phyloP scores from a whole-genome alignment of 495 filamentous ascomycete species.

The Chlorociboria aeruginascens region DNA sequence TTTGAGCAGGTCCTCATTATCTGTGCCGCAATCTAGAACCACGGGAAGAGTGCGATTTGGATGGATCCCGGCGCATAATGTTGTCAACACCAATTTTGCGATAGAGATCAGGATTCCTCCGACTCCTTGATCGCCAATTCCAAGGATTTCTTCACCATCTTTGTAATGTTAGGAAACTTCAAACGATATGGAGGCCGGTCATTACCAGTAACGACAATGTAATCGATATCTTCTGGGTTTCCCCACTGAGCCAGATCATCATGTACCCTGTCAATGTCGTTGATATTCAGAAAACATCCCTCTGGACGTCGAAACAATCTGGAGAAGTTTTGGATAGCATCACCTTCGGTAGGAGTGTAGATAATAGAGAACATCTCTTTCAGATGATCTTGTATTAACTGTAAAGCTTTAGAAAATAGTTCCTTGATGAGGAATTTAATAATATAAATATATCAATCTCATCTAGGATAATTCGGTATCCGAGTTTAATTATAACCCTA shows the following conservation, averaged over 20 bases:
- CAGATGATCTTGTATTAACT: constrained; percentile 52
- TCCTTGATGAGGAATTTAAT: too few species aligned
- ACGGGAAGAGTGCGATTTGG: constrained; percentile 70
- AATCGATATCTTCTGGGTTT: constrained; percentile 62
- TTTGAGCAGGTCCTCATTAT: constrained; percentile 66
- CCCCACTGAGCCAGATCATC: constrained; percentile 57
- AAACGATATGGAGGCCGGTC: not conserved
- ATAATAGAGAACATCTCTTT: constrained; percentile 85
- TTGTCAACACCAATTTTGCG: constrained; percentile 73
- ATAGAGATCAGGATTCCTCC: constrained; percentile 77
- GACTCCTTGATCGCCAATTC: constrained; percentile 86
- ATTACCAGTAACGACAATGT: constrained; percentile 73
- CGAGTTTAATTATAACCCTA: too few species aligned
- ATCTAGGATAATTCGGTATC: too few species aligned
- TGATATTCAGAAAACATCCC: constrained; percentile 49
- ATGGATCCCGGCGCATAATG: constrained; percentile 75
- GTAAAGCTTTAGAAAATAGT: not conserved
- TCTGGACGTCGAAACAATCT: constrained; percentile 65
- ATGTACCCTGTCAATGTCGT: constrained; percentile 44
- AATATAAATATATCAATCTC: too few species aligned
- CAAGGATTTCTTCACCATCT: constrained; percentile 57
- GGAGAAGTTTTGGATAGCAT: constrained; percentile 83
- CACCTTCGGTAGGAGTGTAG: constrained; percentile 84
- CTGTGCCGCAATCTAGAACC: constrained; percentile 78
- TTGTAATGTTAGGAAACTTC: not conserved